These are phyloP conservation scores for Serendipita vermifera DNA, from an alignment of 768 basidiomycete genomes.

Conservation along the genomic window DNA sequence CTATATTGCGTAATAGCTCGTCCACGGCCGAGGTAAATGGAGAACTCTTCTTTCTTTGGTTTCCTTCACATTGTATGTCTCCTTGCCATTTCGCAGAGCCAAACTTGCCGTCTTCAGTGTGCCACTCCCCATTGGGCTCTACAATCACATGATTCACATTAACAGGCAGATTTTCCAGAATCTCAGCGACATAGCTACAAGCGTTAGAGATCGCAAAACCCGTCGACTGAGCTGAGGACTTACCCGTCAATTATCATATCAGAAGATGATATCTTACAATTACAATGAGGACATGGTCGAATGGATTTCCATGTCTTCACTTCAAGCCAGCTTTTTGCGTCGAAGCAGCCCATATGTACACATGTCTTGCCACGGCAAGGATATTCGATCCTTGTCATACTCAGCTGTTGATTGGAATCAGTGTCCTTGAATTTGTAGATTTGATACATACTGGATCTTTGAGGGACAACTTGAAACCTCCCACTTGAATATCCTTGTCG, in stretches of 20 bases:
- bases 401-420: slow-evolving; percentile 37
- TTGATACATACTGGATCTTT: slow-evolving; percentile 83
- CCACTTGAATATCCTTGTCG: slow-evolving; percentile 91
- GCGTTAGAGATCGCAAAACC: too few species aligned
- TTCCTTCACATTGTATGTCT: too few species aligned
- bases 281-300: slow-evolving; percentile 91
- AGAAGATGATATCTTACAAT: slow-evolving; percentile 56
- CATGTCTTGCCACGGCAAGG: slow-evolving; percentile 80
- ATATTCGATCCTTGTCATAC: slow-evolving; percentile 67
- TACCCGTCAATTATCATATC: slow-evolving; percentile 91
- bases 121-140: slow-evolving; percentile 94
- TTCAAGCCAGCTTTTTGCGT: slow-evolving; percentile 84
- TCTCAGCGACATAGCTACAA: slow-evolving; percentile 76
- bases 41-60: too few species aligned
- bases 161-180: slow-evolving; percentile 64
- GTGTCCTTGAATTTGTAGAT: not conserved
- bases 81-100: slow-evolving; percentile 67
- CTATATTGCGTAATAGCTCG: too few species aligned
- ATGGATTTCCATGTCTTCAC: slow-evolving; percentile 95
- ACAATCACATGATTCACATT: slow-evolving; percentile 83
- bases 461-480: slow-evolving; percentile 77
- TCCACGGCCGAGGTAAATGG: too few species aligned
- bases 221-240: slow-evolving; percentile 21
- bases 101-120: slow-evolving; percentile 76
- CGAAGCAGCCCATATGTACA: slow-evolving; percentile 89